Base-by-base conservation (phyloP, 2,329 filamentous ascomycete genomes). In the Cytospora chrysosperma region DNA sequence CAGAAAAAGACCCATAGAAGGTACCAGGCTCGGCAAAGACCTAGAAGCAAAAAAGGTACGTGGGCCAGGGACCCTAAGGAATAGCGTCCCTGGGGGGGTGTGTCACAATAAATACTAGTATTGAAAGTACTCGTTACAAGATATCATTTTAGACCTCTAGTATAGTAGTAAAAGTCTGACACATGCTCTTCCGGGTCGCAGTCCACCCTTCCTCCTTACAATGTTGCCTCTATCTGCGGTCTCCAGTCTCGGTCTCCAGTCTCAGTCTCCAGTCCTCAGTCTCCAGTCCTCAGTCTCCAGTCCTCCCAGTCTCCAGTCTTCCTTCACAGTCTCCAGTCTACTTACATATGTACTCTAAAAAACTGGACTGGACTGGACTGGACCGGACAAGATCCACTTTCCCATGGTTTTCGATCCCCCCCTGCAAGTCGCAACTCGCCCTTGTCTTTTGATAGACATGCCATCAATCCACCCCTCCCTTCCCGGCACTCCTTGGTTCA, bases 401-500 rank as follows among this genome's bases (percentile, higher is more conserved):
- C 58, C 56, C 52, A 47, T 51, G 47, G 63, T 59, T 54, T 56
- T 60, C 59, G 63, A 55, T 24, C 54, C 56, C 26, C 50, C 55
- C 55, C 63, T 55, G 58, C 62, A 54, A 40, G 62, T 64, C 53
- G 62, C 57, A 58, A 59, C 51, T 65, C 55, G 59, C 56, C 63
- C 63, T 62, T 63, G 61, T 57, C 64, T 55, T n/a, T n/a, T 61
- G 62, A 37, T 59, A 32, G 40, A 56, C 50, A 32, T 51, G 34
- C 60, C 61, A 63, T 57, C n/a, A n/a, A n/a, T n/a, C n/a, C n/a
- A n/a, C 55, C 50, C 51, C 60, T 61, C 60, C 56, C 60, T 30
- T 9, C 28, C 63, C 56, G 56, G 51, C 28, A 49, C 47, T 53
- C 56, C 43, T 49, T 52, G 53, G 51, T 32, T 65, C 56, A 63